phyloP scores from a whole-genome alignment of 345 rosid genomes.

The Eucalyptus cladocalyx region DNA sequence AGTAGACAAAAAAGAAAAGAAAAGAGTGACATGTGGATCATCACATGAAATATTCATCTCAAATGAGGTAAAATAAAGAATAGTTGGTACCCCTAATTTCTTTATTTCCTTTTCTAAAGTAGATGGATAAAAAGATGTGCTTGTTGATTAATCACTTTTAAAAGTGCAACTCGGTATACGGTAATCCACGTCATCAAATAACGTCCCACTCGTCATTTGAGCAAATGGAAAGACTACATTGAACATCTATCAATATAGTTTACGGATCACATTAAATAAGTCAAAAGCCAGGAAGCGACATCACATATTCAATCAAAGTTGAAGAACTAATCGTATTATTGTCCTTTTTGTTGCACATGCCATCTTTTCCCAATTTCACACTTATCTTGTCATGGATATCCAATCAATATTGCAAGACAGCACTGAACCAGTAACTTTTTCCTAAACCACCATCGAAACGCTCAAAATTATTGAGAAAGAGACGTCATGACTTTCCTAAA shows the following conservation, averaged over 20 bases:
- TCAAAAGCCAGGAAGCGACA: fast-evolving
- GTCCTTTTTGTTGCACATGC: background rate
- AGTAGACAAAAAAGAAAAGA: background rate
- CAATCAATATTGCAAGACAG: background rate
- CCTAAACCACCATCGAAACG: background rate
- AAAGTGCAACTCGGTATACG: background rate
- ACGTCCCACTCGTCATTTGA: fast-evolving
- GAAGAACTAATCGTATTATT: no score
- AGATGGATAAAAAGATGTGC: background rate
- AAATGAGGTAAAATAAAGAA: background rate
- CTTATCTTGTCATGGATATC: background rate
- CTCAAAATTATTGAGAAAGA: background rate
- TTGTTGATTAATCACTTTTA: background rate
- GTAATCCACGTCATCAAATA: no score
- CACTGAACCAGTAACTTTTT: background rate
- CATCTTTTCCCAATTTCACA: background rate
- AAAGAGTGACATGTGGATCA: fast-evolving
- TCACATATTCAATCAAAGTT: fast-evolving
- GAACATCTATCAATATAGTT: background rate
- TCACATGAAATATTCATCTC: background rate
- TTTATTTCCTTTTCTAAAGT: background rate
- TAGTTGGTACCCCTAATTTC: background rate
- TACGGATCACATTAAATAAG: fast-evolving
- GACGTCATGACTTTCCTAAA: background rate
- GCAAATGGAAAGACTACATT: no score